Conservation (phyloP, 257 asterid species). For the Nicotiana otophora region DNA sequence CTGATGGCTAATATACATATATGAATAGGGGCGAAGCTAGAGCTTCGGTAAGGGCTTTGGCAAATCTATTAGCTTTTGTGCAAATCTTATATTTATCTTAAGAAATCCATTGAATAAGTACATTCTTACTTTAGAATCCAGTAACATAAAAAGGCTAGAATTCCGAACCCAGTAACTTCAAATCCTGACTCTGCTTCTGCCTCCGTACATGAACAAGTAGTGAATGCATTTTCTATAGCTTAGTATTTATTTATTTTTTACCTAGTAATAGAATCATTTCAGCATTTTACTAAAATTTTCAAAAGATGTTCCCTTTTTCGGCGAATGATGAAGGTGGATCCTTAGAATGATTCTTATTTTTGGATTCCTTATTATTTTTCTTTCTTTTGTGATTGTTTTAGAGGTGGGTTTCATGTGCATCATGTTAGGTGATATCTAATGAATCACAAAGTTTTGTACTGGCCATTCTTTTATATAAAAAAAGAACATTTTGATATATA, state of each 20-base stretch:
- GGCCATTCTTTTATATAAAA: background rate
- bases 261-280: background rate
- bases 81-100: too few relatives aligned
- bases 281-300: background rate
- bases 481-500: background rate
- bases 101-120: too few relatives aligned
- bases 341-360: background rate
- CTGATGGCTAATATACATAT: background rate
- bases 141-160: too few relatives aligned
- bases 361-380: background rate
- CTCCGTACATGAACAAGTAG: too few relatives aligned
- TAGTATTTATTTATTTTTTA: background rate
- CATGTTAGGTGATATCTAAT: constrained; percentile 12
- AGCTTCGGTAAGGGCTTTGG: too few relatives aligned
- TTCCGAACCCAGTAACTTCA: too few relatives aligned
- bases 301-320: background rate
- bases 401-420: constrained; percentile 12
- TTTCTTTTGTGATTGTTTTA: background rate
- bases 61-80: too few relatives aligned
- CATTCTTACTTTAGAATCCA: too few relatives aligned
- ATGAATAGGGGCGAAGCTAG: background rate
- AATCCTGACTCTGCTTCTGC: too few relatives aligned
- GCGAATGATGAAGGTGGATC: background rate
- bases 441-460: background rate
- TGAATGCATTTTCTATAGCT: background rate